A percentile compares a stretch with the other conserved stretches of the same genome.
These are phyloP conservation scores for Nicotiana benthamiana DNA, from an alignment of 257 asterid genomes.

Conservation along the genomic window DNA sequence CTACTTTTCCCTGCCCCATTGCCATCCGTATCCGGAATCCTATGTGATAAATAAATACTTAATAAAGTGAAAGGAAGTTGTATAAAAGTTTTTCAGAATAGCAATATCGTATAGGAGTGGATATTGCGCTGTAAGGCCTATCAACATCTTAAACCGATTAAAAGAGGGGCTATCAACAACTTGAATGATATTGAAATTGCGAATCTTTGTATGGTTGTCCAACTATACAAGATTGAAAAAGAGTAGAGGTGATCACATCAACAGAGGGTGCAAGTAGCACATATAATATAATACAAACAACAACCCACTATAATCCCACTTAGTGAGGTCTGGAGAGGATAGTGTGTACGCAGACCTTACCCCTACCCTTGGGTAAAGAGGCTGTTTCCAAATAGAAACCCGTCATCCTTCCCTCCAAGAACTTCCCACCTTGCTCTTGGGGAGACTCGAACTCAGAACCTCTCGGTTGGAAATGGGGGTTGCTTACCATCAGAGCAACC, in stretches of 20 bases:
- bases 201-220: background rate
- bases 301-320: too few relatives aligned
- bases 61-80: background rate
- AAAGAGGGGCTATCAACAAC: background rate
- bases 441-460: too few relatives aligned
- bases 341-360: too few relatives aligned
- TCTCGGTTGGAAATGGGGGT: too few relatives aligned
- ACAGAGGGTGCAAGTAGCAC: background rate
- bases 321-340: too few relatives aligned
- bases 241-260: background rate
- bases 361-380: too few relatives aligned
- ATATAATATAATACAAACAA: too few relatives aligned
- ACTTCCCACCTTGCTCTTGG: too few relatives aligned
- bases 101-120: background rate
- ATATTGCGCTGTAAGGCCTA: background rate
- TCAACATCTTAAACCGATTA: background rate
- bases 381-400: too few relatives aligned
- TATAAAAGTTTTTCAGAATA: background rate
- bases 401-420: too few relatives aligned
- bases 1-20: too few relatives aligned
- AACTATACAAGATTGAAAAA: background rate
- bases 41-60: background rate
- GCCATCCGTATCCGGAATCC: background rate
- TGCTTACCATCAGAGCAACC: too few relatives aligned
- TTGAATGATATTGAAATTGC: background rate